phyloP scores from a whole-genome alignment of 2,329 filamentous ascomycete species.

The Aspergillus chevalieri region DNA sequence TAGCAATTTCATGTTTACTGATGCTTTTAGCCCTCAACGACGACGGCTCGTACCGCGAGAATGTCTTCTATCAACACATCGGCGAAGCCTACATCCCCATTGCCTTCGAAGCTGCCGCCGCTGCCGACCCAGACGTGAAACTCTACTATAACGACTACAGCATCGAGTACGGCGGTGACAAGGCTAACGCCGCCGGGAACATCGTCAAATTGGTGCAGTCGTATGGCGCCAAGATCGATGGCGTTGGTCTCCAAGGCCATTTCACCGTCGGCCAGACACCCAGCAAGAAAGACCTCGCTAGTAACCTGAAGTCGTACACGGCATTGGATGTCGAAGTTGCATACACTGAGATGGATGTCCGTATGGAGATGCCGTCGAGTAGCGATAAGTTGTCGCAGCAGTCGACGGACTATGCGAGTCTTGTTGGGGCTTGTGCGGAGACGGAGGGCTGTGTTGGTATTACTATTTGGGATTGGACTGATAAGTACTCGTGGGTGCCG shows the following conservation, averaged over 20 bases:
- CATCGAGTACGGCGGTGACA: conserved; percentile 34
- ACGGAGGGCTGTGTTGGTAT: conserved; percentile 27
- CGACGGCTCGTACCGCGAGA: conserved; percentile 40
- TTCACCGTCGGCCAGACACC: conserved; percentile 39
- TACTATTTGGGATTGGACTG: conserved; percentile 40
- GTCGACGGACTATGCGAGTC: conserved; percentile 25
- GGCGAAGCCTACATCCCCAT: conserved; percentile 43
- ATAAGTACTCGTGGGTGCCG: conserved; percentile 44
- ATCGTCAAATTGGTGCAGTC: conserved; percentile 36
- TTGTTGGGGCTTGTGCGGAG: conserved; percentile 26
- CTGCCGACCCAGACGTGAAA: conserved; percentile 54
- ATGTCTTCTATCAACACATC: conserved; percentile 38
- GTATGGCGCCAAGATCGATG: conserved; percentile 41
- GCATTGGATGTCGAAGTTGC: conserved; percentile 38
- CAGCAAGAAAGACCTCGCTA: conserved; percentile 30
- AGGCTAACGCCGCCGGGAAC: conserved; percentile 27
- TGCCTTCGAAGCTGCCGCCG: conserved; percentile 41
- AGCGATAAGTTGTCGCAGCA: conserved; percentile 23
- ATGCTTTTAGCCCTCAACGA: conserved; percentile 34
- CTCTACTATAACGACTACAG: conserved; percentile 44
- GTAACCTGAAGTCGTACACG: conserved; percentile 33
- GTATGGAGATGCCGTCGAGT: conserved; percentile 33
- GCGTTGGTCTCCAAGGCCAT: conserved; percentile 41
- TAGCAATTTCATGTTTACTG: too few species aligned
- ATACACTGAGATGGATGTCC: conserved; percentile 45